Conservation (phyloP, 2,329 filamentous ascomycete genomes). For the Xylaria sp. region DNA sequence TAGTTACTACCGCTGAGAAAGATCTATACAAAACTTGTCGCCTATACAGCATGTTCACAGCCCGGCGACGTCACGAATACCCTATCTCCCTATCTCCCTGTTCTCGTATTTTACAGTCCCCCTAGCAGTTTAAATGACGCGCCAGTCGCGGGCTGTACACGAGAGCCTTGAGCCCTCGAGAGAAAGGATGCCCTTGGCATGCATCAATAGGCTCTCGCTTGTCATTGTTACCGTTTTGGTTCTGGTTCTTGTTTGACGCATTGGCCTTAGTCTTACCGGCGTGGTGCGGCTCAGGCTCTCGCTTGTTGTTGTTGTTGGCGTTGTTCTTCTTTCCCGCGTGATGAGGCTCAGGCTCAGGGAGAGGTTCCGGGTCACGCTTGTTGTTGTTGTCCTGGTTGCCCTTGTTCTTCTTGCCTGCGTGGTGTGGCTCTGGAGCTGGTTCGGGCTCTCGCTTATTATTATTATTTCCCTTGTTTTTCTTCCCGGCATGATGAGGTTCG, state of each 20-base stretch:
- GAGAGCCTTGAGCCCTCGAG: background rate
- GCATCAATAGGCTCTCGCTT: background rate
- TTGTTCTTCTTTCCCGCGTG: background rate
- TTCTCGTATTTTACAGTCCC: background rate
- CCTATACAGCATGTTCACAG: no score
- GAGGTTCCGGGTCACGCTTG: background rate
- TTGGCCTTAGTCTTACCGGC: background rate
- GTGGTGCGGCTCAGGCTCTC: background rate
- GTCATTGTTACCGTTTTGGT: background rate
- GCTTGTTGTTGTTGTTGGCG: background rate
- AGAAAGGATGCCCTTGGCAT: background rate
- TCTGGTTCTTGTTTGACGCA: background rate
- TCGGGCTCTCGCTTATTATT: constrained; percentile 1
- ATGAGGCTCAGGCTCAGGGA: background rate
- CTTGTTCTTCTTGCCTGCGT: background rate
- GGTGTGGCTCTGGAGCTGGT: background rate
- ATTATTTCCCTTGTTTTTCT: background rate
- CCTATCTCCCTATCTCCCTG: no score
- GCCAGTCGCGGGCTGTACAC: background rate
- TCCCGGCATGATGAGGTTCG: background rate
- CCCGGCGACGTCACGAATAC: no score
- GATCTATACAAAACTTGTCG: no score
- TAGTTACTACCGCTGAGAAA: no score
- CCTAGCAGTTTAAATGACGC: background rate
- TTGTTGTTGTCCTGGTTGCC: background rate